These are phyloP conservation scores for Rutstroemia sp. DNA, from an alignment of 2,329 filamentous ascomycete species.

Conservation along the genomic window DNA sequence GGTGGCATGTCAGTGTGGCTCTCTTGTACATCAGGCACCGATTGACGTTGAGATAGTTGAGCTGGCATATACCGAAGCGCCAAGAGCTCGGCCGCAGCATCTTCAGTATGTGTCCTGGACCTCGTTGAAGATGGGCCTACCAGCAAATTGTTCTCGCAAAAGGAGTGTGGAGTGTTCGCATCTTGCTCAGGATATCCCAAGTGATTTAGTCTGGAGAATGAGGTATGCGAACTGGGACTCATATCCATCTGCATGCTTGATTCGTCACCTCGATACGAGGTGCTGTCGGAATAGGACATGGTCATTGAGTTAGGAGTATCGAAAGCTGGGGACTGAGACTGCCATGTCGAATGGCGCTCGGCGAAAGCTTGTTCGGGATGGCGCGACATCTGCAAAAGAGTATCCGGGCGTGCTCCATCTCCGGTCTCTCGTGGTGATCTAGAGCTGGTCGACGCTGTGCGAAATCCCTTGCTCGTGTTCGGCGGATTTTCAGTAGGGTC, in stretches of 20 bases:
- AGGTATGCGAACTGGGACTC: neutral
- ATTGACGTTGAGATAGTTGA: neutral
- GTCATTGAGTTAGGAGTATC: neutral
- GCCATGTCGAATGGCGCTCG: neutral
- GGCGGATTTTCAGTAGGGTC: neutral
- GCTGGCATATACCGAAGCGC: constrained; percentile 9
- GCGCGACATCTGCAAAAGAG: too few relatives aligned
- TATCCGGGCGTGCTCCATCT: too few relatives aligned
- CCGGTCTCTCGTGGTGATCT: too few relatives aligned
- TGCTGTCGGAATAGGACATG: neutral
- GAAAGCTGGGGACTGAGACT: neutral
- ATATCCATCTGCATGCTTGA: neutral
- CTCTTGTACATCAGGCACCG: neutral
- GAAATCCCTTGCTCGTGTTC: too few relatives aligned
- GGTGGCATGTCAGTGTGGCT: neutral
- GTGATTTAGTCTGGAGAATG: too few relatives aligned
- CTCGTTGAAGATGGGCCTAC: neutral
- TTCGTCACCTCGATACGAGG: neutral
- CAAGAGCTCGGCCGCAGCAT: constrained; percentile 15
- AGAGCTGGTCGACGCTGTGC: too few relatives aligned
- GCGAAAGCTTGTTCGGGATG: too few relatives aligned
- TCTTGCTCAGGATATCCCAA: too few relatives aligned
- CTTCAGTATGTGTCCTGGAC: constrained; percentile 7
- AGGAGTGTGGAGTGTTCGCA: too few relatives aligned
- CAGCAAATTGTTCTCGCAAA: too few relatives aligned